Conservation (phyloP, 228 moss, liverwort and hornwort species). For the Sphagnum fallax region DNA sequence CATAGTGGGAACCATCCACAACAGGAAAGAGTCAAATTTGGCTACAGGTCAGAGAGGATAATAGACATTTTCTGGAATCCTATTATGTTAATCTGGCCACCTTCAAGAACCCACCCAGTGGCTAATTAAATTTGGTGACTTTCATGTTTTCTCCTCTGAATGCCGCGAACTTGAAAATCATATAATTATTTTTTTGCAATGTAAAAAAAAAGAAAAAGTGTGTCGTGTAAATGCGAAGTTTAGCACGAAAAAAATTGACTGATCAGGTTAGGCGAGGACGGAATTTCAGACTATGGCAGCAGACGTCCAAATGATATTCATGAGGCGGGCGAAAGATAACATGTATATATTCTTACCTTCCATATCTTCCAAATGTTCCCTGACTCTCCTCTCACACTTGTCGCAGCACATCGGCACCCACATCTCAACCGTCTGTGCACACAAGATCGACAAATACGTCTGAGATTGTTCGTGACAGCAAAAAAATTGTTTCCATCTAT, state of each 20-base stretch:
- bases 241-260: neutral
- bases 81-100: too few species aligned
- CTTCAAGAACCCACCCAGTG: too few species aligned
- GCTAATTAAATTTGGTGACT: too few species aligned
- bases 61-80: neutral
- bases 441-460: too few species aligned
- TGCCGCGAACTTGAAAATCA: too few species aligned
- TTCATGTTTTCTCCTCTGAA: too few species aligned
- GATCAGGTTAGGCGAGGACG: neutral
- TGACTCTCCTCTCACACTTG: constrained; percentile 33
- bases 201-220: neutral
- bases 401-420: constrained; percentile 52
- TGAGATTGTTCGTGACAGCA: too few species aligned
- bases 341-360: constrained; percentile 10
- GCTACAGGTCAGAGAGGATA: neutral
- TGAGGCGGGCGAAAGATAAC: neutral
- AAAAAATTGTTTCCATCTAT: too few species aligned
- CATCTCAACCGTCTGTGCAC: constrained; percentile 35
- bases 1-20: neutral
- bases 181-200: neutral
- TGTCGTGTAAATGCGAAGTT: neutral
- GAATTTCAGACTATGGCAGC: neutral
- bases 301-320: neutral
- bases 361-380: constrained; percentile 16
- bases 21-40: neutral